Evolutionary conservation across 257 asterid species (phyloP).

Genomic region (Handroanthus guayacan): DNA sequence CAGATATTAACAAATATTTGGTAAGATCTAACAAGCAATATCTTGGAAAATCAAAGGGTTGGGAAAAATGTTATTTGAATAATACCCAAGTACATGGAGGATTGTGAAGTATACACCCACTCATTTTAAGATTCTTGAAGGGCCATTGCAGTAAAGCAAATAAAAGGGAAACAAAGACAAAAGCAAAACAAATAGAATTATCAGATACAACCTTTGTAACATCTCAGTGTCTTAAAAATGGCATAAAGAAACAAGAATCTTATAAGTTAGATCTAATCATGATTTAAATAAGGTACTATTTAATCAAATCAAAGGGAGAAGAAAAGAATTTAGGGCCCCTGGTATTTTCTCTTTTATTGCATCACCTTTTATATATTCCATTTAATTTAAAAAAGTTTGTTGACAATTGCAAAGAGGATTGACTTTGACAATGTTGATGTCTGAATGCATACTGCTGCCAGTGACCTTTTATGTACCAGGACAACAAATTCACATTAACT

Average conservation of each 20-base stretch:
- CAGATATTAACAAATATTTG: no score
- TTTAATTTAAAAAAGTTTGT: background rate
- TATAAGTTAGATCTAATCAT: no score
- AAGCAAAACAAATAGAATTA: background rate
- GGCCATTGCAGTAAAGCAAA: background rate
- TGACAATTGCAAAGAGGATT: constrained; percentile 13
- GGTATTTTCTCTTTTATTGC: constrained; percentile 23
- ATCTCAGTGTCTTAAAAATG: background rate
- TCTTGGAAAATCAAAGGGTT: background rate
- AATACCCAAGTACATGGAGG: background rate
- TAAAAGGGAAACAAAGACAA: background rate
- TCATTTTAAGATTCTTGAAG: constrained; percentile 9
- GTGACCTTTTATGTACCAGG: no score
- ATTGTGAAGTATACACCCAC: background rate
- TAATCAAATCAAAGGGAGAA: background rate
- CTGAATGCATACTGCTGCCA: background rate
- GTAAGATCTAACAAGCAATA: no score
- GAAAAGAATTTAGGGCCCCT: constrained; percentile 24
- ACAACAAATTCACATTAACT: no score
- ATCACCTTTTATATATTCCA: constrained; percentile 25
- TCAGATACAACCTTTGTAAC: background rate
- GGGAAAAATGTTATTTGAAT: no score
- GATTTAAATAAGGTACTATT: no score
- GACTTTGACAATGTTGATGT: background rate
- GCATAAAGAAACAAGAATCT: background rate